phyloP scores from a whole-genome alignment of 805 yeast genomes.

The Vanderwaltozyma yarrowii region DNA sequence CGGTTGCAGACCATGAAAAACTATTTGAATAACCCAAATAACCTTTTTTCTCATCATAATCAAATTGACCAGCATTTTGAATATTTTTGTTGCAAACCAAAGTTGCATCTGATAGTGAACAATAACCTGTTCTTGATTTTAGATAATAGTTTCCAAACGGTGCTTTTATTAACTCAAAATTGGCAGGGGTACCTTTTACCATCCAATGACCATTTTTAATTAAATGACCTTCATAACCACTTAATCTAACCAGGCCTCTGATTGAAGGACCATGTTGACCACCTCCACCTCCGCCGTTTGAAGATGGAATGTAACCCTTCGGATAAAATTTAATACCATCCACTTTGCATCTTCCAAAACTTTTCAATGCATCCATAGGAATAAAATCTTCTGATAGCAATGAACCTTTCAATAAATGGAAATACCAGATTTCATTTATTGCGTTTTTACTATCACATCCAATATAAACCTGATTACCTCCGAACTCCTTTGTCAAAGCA shows the following conservation, averaged over 20 bases:
- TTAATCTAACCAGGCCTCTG: constrained; percentile 23
- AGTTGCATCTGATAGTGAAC: constrained; percentile 38
- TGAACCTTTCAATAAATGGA: constrained; percentile 63
- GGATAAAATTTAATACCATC: constrained; percentile 65
- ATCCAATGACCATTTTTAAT: constrained; percentile 86
- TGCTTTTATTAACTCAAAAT: constrained; percentile 46
- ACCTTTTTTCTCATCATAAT: constrained; percentile 35
- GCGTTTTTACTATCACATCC: constrained; percentile 47
- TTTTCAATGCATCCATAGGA: constrained; percentile 46
- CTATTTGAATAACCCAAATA: constrained; percentile 52
- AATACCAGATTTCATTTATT: constrained; percentile 57
- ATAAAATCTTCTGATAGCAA: constrained; percentile 53
- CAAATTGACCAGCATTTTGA: constrained; percentile 45
- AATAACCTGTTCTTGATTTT: constrained; percentile 62
- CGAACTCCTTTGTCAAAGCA: constrained; percentile 40
- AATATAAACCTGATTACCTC: constrained; percentile 47
- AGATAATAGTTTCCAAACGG: constrained; percentile 67
- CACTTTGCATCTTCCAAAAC: constrained; percentile 52
- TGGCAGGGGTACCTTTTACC: constrained; percentile 73
- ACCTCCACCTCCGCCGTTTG: constrained; percentile 6
- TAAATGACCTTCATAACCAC: constrained; percentile 40
- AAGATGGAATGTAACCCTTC: constrained; percentile 38
- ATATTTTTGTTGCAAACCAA: constrained; percentile 27
- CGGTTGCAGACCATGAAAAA: constrained; percentile 47
- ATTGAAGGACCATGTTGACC: constrained; percentile 10